Base-by-base conservation (phyloP, 306 rosid genomes). In the Dryas octopetala region DNA sequence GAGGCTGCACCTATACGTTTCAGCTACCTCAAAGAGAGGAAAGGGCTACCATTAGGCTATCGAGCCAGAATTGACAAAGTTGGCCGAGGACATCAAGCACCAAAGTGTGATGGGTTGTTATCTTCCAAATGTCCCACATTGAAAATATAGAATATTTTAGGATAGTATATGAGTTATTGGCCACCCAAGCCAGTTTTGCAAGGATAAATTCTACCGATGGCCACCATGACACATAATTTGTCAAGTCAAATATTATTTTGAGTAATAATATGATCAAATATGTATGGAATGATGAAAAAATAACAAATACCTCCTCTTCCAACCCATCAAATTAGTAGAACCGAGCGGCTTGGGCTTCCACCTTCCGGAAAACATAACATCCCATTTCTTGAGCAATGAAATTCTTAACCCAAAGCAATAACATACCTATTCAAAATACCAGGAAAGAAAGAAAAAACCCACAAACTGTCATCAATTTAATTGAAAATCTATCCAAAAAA, bases 261-360 rank as follows among this genome's bases (percentile, higher is more conserved):
- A 19, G 40, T 66, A 66, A 19, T 15, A 23, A 49, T 5, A 13
- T 48, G 58, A 68, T 46, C 55, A 67, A 67, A 66, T n/a, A 23
- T 5, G 17, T 12, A 38, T 5, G 17, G 11, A 40, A 63, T 40
- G 14, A 11, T 5, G n/a, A 59, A 48, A 49, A 68, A 38, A 1
- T 12, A 23, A 52, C 47, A 17, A 57, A 13, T 83, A 87, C 90
- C 93, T 83, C 76, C 74, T 89, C 66, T 74, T 88, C 62, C 72
- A 79, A 71, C 72, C 45, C 73, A 74, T 66, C 12, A 53, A 73
- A 72, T 50, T 71, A 15, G 47, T 19, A 1, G 81, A 79, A 70
- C 79, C 77, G 73, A 86, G 85, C 16, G 73, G 82, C 32, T n/a
- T 85, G 17, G 61, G 61, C 50, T 63, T 79, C 70, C 62, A 81